A percentile compares a stretch with the other conserved stretches of the same genome.
Conservation (phyloP, 352 stramenopile genomes). For the Globisporangium spinosum region DNA sequence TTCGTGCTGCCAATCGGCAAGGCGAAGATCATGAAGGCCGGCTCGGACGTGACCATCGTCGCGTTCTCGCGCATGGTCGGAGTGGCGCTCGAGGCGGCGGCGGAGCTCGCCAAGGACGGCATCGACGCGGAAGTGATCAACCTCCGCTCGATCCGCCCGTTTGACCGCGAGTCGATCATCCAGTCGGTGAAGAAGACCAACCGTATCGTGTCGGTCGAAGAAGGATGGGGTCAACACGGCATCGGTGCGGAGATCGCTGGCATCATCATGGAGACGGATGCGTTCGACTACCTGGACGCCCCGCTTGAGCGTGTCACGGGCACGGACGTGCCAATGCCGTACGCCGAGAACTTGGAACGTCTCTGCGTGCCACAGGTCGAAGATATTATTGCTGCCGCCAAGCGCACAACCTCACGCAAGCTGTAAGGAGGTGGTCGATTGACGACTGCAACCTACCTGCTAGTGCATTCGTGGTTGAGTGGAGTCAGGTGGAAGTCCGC, state of each 20-base stretch:
- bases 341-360: constrained; percentile 96
- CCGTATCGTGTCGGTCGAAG: constrained; percentile 96
- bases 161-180: constrained; percentile 97
- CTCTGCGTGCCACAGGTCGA: constrained; percentile 92
- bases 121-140: constrained; percentile 96
- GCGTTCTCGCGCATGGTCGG: constrained; percentile 97
- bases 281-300: constrained; percentile 99
- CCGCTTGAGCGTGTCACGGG: constrained; percentile 96
- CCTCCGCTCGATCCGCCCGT: constrained; percentile 91
- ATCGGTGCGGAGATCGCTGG: constrained; percentile 97
- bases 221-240: constrained; percentile 95
- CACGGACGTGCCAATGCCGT: constrained; percentile 98
- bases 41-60: constrained; percentile 97
- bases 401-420: constrained; percentile 79
- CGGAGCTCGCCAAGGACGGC: constrained; percentile 92
- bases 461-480: not conserved
- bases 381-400: constrained; percentile 92
- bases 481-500: no score
- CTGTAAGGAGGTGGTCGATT: constrained; percentile 44
- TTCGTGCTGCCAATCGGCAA: constrained; percentile 98
- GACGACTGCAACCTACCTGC: not conserved
- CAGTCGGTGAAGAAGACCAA: constrained; percentile 98
- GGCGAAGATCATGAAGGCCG: constrained; percentile 97
- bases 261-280: constrained; percentile 97
- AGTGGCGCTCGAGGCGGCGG: constrained; percentile 94